Base-by-base conservation (phyloP, 306 rosid genomes). In the Morella rubra region DNA sequence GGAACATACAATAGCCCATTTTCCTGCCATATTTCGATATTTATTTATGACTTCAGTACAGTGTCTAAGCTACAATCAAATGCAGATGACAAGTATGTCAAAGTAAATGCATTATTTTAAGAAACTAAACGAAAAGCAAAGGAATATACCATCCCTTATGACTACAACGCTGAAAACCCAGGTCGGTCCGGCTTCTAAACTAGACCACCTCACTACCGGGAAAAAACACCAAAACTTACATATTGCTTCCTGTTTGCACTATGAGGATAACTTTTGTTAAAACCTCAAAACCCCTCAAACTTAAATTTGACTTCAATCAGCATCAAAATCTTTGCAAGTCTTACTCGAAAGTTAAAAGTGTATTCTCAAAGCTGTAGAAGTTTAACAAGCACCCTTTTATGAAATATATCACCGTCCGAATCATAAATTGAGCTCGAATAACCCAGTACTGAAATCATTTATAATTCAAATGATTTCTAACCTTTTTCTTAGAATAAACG, bases 1-100 rank as follows among this genome's bases (percentile, higher is more conserved):
- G 97, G 97, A 77, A 92, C 97, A 82, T 87, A 76, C 81, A 95
- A 74, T 73, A 92, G 81, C 32, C 99, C 99, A 32, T 90, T 95
- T 83, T 95, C 99, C 99, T 95, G 81, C 41, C 73, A 77, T 16
- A 18, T 32, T 7, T 32, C 3, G 14, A 78, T 78, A 71, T 5
- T 41, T 41, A 76, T 27, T 76, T 4, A n/a, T 54, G 46, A 60
- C 75, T 59, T 76, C 49, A 76, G 54, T 62, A 51, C 42, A 81
- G 47, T n/a, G 53, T 61, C 12, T 32, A n/a, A 51, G n/a, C 61
- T 20, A n/a, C 7, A 40, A 44, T 8, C 55, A 70, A 50, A 55
- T 18, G 55, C 37, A 55, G 4, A 56, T 20, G 13, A 54, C 9
- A 54, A 73, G 11, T 37, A 41, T 9, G 27, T 61, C 37, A 46